Conservation (phyloP, 2,329 filamentous ascomycete species). For the Cordyceps cicadae region DNA sequence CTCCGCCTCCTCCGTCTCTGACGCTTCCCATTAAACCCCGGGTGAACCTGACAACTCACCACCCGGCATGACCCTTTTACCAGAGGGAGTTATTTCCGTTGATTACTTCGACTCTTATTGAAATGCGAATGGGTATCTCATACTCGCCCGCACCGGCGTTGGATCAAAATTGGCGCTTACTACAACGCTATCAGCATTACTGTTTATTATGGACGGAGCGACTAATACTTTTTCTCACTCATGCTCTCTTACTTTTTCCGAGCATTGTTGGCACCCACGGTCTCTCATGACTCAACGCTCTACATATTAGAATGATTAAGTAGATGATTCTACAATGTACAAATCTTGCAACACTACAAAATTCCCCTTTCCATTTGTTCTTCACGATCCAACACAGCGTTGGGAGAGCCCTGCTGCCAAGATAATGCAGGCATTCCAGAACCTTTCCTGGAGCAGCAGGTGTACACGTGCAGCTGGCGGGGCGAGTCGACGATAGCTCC, state of each 20-base stretch:
- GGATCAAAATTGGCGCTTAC: slow-evolving; percentile 2
- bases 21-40: background rate
- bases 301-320: slow-evolving; percentile 3
- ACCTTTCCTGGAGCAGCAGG: slow-evolving; percentile 7
- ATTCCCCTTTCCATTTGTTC: background rate
- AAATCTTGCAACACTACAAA: background rate
- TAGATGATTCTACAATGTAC: background rate
- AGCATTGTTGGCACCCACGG: background rate
- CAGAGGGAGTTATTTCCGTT: background rate
- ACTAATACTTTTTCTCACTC: background rate
- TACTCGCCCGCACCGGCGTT: background rate
- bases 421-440: background rate
- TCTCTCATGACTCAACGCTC: background rate
- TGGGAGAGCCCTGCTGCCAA: background rate
- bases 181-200: background rate
- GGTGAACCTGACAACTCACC: background rate
- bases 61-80: background rate
- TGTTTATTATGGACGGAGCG: slow-evolving; percentile 3
- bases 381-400: background rate
- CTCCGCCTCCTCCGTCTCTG: slow-evolving; percentile 18
- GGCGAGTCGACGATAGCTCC: background rate
- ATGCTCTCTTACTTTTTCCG: background rate
- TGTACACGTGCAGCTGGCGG: slow-evolving; percentile 7
- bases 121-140: background rate
- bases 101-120: background rate